These are phyloP conservation scores for Schizophyllum amplum DNA, from an alignment of 1,284 basidiomycete genomes.

Conservation along the genomic window DNA sequence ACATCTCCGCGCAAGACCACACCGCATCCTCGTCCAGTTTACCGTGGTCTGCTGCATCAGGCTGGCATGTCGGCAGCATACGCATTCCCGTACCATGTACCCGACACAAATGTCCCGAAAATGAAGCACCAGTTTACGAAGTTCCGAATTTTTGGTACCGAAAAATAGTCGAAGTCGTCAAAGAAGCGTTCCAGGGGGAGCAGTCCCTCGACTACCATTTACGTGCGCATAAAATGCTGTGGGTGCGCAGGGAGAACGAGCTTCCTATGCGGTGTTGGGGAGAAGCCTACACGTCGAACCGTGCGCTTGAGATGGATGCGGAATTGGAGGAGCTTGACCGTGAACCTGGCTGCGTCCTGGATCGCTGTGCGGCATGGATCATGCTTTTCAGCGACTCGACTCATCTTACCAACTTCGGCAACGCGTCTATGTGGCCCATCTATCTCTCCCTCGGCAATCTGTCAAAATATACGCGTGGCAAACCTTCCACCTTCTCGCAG, in stretches of 20 bases:
- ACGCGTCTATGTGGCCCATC: slow-evolving; percentile 26
- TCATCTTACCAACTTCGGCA: slow-evolving; percentile 26
- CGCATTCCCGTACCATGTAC: no score
- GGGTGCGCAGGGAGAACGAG: not conserved
- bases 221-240: not conserved
- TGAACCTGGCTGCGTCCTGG: slow-evolving; percentile 13
- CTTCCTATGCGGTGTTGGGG: not conserved
- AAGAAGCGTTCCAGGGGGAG: not conserved
- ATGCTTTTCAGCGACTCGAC: slow-evolving; percentile 32
- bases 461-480: slow-evolving; percentile 24
- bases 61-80: no score
- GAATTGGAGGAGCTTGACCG: slow-evolving; percentile 13
- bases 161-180: not conserved
- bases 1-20: no score
- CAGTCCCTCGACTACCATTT: not conserved
- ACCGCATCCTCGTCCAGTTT: no score
- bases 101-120: no score
- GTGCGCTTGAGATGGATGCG: slow-evolving; percentile 12
- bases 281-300: not conserved
- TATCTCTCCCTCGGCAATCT: slow-evolving; percentile 29
- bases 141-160: no score
- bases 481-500: slow-evolving; percentile 16
- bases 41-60: no score
- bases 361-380: slow-evolving; percentile 19
- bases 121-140: no score